Evolutionary conservation across 768 basidiomycete species (phyloP).

Genomic region (Kwoniella mangroviensis): DNA sequence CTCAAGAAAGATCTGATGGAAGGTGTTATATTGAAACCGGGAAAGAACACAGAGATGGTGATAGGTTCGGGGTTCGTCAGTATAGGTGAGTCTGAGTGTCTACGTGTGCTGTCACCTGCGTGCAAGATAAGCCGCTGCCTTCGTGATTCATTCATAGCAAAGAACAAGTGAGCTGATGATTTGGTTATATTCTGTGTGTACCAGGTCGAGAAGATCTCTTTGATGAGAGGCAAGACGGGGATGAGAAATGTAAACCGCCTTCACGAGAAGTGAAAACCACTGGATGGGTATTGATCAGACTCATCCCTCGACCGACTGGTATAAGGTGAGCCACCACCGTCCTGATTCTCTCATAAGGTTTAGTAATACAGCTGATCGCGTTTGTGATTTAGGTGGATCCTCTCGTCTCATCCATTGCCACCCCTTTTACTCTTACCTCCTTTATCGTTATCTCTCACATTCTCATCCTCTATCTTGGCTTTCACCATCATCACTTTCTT

Average conservation of each 20-base stretch:
- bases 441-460: conserved; percentile 48
- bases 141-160: no score
- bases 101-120: no score
- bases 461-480: conserved; percentile 49
- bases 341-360: neutral
- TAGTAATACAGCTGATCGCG: neutral
- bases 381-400: conserved; percentile 40
- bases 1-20: conserved; percentile 50
- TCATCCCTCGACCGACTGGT: conserved; percentile 52
- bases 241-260: conserved; percentile 24
- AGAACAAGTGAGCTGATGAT: neutral
- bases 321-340: conserved; percentile 37
- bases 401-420: conserved; percentile 52
- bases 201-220: conserved; percentile 50
- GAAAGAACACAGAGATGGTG: conserved; percentile 21
- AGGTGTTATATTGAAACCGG: conserved; percentile 42
- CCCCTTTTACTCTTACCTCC: conserved; percentile 55
- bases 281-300: conserved; percentile 55
- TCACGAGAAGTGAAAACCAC: conserved; percentile 54
- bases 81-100: conserved; percentile 39
- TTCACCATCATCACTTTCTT: conserved; percentile 50
- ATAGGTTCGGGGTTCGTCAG: conserved; percentile 47
- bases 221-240: conserved; percentile 19
- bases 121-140: no score
- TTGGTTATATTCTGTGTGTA: neutral